phyloP scores from a whole-genome alignment of 441 rosid genomes.

The Viola pubescens region DNA sequence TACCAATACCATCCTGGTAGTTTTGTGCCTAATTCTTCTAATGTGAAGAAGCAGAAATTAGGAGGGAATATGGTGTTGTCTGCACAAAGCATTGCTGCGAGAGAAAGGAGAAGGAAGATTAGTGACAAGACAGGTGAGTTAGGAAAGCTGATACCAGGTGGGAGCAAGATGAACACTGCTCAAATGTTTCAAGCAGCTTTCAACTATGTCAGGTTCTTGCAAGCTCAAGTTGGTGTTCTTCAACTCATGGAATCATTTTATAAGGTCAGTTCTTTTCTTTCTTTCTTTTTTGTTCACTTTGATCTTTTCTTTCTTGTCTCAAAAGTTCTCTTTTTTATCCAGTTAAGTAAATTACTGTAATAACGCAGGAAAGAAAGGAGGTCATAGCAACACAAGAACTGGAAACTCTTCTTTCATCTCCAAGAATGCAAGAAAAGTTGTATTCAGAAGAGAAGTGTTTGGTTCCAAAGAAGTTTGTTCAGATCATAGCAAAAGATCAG shows the following conservation, averaged over 20 bases:
- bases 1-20: neutral
- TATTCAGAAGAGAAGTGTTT: constrained; percentile 45
- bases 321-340: neutral
- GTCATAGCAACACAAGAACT: constrained; percentile 17
- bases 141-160: constrained; percentile 71
- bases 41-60: constrained; percentile 19
- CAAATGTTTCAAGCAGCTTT: constrained; percentile 75
- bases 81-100: constrained; percentile 63
- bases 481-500: constrained; percentile 26
- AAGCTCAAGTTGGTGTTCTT: constrained; percentile 52
- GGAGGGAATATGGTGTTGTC: constrained; percentile 35
- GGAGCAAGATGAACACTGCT: constrained; percentile 74
- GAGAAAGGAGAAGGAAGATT: constrained; percentile 75
- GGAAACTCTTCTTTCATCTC: constrained; percentile 33
- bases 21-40: constrained; percentile 9
- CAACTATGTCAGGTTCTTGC: constrained; percentile 63
- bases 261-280: constrained; percentile 7
- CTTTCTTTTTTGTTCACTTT: neutral
- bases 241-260: constrained; percentile 21
- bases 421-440: constrained; percentile 54
- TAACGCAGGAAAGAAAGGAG: constrained; percentile 19
- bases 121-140: constrained; percentile 72
- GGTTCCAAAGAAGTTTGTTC: constrained; percentile 36
- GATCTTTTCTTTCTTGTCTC: too few species aligned
- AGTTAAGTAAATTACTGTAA: neutral